A percentile compares a stretch with the other conserved stretches of the same genome.
Conservation (phyloP, 108 stramenopile genomes). For the Nitzschia inconspicua region DNA sequence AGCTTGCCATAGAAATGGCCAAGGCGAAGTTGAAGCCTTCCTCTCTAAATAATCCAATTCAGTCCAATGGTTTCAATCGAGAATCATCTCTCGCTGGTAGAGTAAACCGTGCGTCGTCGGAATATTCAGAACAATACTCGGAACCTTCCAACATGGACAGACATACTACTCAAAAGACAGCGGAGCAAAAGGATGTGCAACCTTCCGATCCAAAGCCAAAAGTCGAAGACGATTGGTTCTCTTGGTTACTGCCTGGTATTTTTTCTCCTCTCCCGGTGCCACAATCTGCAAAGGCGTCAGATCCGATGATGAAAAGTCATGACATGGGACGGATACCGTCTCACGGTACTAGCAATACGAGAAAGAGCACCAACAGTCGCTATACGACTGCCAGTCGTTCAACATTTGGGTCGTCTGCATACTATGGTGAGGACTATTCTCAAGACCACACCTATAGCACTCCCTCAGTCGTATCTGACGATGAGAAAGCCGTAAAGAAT, state of each 20-base stretch:
- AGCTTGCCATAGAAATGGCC: too few relatives aligned
- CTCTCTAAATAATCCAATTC: too few relatives aligned
- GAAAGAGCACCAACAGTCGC: not conserved
- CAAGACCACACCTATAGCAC: too few relatives aligned
- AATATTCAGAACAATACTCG: not conserved
- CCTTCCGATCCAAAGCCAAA: too few relatives aligned
- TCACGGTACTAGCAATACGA: not conserved
- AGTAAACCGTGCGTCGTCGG: not conserved
- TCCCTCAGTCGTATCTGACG: too few relatives aligned
- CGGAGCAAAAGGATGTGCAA: too few relatives aligned
- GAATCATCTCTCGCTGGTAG: too few relatives aligned
- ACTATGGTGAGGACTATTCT: too few relatives aligned
- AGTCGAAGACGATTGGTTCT: conserved; percentile 10
- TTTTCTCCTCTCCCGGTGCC: conserved; percentile 10
- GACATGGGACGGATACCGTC: not conserved
- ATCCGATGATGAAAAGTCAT: not conserved
- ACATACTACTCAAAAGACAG: not conserved
- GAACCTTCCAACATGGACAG: not conserved
- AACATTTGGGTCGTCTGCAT: too few relatives aligned
- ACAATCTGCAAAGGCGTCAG: not conserved
- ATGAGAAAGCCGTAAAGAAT: too few relatives aligned
- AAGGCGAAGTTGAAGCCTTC: too few relatives aligned
- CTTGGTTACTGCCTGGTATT: conserved; percentile 7
- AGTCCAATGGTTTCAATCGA: too few relatives aligned
- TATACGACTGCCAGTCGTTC: not conserved